Conservation (phyloP, 2,329 filamentous ascomycete genomes). For the Cylindrodendrum hubeiense region DNA sequence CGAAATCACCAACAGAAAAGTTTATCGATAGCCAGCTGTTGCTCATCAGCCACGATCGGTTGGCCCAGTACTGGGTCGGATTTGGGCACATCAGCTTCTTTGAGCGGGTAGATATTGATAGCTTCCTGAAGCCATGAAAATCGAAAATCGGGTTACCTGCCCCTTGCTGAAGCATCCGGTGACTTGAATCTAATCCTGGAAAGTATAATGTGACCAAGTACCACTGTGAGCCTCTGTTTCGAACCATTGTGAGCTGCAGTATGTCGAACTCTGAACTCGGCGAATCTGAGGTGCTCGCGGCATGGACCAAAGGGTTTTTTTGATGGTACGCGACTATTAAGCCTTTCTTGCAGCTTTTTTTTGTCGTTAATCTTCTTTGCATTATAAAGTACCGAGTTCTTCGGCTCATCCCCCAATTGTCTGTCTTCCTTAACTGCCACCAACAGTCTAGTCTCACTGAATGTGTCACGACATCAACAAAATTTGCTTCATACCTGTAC, state of each 20-base stretch:
- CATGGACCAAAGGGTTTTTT: neutral
- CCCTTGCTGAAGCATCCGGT: neutral
- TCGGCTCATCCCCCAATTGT: neutral
- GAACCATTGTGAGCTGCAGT: neutral
- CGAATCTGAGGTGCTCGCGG: neutral
- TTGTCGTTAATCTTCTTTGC: too few species aligned
- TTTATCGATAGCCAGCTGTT: conserved; percentile 84
- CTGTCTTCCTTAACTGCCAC: neutral
- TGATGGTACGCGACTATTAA: neutral
- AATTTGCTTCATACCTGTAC: neutral
- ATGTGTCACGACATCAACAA: neutral
- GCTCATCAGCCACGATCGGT: conserved; percentile 78
- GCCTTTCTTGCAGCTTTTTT: too few species aligned
- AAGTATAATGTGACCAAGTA: neutral
- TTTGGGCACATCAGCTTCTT: conserved; percentile 73
- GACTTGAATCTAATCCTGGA: neutral
- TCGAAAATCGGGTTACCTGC: neutral
- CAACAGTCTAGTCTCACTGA: neutral
- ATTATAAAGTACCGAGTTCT: neutral
- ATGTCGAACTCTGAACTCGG: neutral
- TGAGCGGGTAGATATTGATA: conserved; percentile 70
- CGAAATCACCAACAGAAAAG: conserved; percentile 63
- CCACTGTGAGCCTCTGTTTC: neutral
- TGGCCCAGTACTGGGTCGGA: conserved; percentile 86
- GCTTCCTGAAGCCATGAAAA: conserved; percentile 52